These are phyloP conservation scores for Claviceps monticola DNA, from an alignment of 2,329 filamentous ascomycete species.

Conservation along the genomic window DNA sequence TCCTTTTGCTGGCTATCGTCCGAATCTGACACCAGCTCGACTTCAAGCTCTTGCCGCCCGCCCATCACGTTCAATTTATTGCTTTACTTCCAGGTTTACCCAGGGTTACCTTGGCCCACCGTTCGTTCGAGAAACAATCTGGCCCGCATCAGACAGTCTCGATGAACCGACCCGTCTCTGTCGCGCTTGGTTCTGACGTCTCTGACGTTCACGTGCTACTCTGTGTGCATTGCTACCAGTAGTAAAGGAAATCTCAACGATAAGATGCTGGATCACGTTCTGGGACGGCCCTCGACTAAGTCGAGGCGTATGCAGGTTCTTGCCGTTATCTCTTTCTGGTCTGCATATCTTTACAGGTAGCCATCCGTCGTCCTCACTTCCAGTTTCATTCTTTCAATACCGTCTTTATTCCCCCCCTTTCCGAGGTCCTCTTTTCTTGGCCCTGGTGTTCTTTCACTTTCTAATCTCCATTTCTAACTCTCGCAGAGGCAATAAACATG, in stretches of 20 bases:
- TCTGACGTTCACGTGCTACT: not conserved
- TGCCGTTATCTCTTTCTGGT: constrained; percentile 84
- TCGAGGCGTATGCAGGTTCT: constrained; percentile 89
- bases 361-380: not conserved
- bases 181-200: not conserved
- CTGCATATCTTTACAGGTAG: constrained; percentile 64
- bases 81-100: not conserved
- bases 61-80: no score
- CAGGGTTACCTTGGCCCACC: not conserved
- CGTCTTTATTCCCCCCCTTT: not conserved
- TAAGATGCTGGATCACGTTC: constrained; percentile 67
- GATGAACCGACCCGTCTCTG: not conserved
- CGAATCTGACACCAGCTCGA: no score
- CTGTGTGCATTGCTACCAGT: not conserved
- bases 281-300: constrained; percentile 80
- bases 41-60: no score
- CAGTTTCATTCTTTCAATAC: no score
- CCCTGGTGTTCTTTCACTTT: not conserved
- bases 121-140: not conserved
- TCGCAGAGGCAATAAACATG: constrained; percentile 67
- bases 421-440: not conserved
- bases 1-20: no score
- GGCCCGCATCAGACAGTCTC: not conserved
- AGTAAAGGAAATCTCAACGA: not conserved
- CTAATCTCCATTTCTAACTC: not conserved